Evolutionary conservation across 306 rosid genomes (phyloP), one percentile per base, ranked within the genome.

Genomic region (barrel medic (Medicago truncatula)): DNA sequence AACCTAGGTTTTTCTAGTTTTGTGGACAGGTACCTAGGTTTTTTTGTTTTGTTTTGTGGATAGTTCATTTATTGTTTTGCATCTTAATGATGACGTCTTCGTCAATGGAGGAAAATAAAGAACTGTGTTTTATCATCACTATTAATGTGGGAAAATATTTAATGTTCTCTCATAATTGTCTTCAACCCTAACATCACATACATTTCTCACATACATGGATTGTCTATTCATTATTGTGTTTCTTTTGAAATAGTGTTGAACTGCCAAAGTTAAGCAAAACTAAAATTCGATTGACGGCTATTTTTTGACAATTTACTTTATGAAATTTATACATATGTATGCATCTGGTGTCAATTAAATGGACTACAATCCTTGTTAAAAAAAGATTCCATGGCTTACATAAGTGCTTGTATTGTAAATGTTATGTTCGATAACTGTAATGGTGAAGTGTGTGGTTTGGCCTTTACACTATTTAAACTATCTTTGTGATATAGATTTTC

Each of bases 371-470:
- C 43, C 64, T 47, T n/a, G 31, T 11, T 28, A 10, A 2, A 41
- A 36, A 44, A 2, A 25, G 23, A 40, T 67, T 67, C 46, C 57
- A 14, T 20, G 62, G 74, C 28, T 62, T 70, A 41, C 13, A 9
- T 46, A 63, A 49, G 18, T 16, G 9, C 64, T 46, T 65, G 59
- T 18, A 3, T 23, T 75, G 49, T 77, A 28, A 43, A 36, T n/a
- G 66, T 53, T 69, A 57, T 70, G 67, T 56, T 83, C 25, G 39
- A 46, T 66, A 57, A 65, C 43, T 65, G 70, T 63, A 11, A 70
- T 44, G 63, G 74, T 16, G 52, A 69, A 60, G 65, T 64, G 21
- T 76, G 23, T 81, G 57, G 57, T 64, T 70, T 70, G 57, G 67
- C 23, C 53, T 54, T 23, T 43, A 36, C 34, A 15, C 50, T 76